Evolutionary conservation across 345 rosid genomes (phyloP).

Genomic region (Aethionema arabicum): DNA sequence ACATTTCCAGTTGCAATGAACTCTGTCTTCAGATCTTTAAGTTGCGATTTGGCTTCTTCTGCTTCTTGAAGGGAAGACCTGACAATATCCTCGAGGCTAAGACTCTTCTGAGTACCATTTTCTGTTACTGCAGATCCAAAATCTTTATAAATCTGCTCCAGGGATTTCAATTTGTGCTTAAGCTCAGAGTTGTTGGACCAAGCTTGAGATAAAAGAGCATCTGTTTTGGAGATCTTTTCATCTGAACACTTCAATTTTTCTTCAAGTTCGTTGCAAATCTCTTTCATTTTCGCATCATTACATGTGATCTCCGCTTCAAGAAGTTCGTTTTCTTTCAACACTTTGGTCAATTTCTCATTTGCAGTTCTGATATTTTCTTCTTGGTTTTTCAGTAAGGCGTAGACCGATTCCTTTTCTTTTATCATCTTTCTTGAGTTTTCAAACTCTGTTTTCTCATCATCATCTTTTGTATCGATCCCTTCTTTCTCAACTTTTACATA

Average conservation of each 20-base stretch:
- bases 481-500: constrained; percentile 90
- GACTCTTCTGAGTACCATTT: too few relatives aligned
- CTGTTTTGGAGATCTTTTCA: constrained; percentile 50
- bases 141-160: too few relatives aligned
- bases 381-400: constrained; percentile 48
- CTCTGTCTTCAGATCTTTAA: too few relatives aligned
- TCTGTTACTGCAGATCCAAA: too few relatives aligned
- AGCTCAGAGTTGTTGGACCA: constrained; percentile 53
- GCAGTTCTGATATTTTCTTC: constrained; percentile 55
- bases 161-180: constrained; percentile 48
- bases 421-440: constrained; percentile 52
- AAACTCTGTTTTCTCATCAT: constrained; percentile 46
- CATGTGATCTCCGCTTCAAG: too few relatives aligned
- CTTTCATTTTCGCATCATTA: too few relatives aligned
- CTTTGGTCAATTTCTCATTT: constrained; percentile 58
- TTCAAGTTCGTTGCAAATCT: too few relatives aligned
- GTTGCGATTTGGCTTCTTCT: too few relatives aligned
- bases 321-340: constrained; percentile 35
- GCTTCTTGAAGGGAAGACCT: too few relatives aligned
- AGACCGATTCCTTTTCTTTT: constrained; percentile 47
- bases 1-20: too few relatives aligned
- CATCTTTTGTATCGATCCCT: constrained; percentile 48
- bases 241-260: constrained; percentile 61
- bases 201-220: constrained; percentile 63
- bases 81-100: too few relatives aligned